These are phyloP conservation scores for Pulveroboletus ravenelii DNA, from an alignment of 768 basidiomycete genomes.

Conservation along the genomic window DNA sequence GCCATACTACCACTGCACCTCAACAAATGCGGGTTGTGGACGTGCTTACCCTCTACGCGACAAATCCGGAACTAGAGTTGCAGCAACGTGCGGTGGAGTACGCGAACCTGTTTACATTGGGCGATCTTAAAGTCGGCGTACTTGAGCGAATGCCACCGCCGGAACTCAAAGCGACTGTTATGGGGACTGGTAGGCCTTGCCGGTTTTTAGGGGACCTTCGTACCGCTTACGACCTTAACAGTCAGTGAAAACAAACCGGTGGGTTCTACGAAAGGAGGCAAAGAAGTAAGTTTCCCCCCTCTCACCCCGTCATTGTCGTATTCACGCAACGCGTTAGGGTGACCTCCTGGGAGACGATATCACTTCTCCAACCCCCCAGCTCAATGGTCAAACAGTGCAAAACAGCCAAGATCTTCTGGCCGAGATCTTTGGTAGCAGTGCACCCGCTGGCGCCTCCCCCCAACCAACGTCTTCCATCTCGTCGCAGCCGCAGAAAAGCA, in stretches of 20 bases:
- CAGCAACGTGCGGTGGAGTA: slow-evolving; percentile 97
- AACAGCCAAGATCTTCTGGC: slow-evolving; percentile 84
- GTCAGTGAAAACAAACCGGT: slow-evolving; percentile 97
- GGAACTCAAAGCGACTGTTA: slow-evolving; percentile 94
- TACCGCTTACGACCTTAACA: slow-evolving; percentile 27
- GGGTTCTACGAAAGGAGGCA: slow-evolving; percentile 76
- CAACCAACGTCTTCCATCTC: slow-evolving; percentile 38
- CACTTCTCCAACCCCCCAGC: slow-evolving; percentile 36
- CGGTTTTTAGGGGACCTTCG: neutral
- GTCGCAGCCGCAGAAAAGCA: slow-evolving; percentile 47
- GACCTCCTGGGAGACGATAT: slow-evolving; percentile 85
- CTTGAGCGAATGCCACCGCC: slow-evolving; percentile 99
- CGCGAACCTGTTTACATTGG: slow-evolving; percentile 74
- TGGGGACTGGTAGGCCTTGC: slow-evolving; percentile 71
- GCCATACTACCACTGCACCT: slow-evolving; percentile 56
- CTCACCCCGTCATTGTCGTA: neutral
- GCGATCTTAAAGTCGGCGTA: slow-evolving; percentile 76
- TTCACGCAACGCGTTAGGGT: slow-evolving; percentile 31
- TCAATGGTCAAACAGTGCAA: slow-evolving; percentile 44
- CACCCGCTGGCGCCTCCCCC: slow-evolving; percentile 30
- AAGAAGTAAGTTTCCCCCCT: slow-evolving; percentile 49
- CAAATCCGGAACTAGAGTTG: slow-evolving; percentile 87
- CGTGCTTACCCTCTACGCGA: slow-evolving; percentile 75
- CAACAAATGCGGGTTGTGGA: slow-evolving; percentile 80
- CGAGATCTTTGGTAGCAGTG: slow-evolving; percentile 77